phyloP scores from a whole-genome alignment of 495 filamentous ascomycete genomes.

The Penicilliopsis zonata region DNA sequence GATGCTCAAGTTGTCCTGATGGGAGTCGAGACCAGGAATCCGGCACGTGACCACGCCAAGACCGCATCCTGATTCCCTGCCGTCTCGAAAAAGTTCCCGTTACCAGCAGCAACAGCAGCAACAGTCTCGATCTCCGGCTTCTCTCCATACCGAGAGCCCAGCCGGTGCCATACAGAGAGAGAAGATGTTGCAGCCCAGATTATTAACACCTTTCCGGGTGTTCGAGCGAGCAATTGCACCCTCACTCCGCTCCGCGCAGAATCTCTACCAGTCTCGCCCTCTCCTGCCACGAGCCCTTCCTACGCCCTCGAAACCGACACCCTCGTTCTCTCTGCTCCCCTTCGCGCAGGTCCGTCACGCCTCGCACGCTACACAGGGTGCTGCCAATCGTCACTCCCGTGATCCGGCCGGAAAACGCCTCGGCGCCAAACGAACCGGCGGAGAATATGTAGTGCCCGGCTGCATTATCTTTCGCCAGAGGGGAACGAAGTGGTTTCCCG shows the following conservation, averaged over 20 bases:
- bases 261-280: conserved; percentile 9
- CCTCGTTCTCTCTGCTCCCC: conserved; percentile 13
- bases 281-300: conserved; percentile 28
- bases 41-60: conserved; percentile 23
- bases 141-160: too few relatives aligned
- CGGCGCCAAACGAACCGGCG: conserved; percentile 84
- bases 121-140: neutral
- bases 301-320: conserved; percentile 15
- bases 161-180: conserved; percentile 9
- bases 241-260: conserved; percentile 13
- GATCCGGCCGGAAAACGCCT: conserved; percentile 87
- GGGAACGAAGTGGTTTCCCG: conserved; percentile 86
- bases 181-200: conserved; percentile 30
- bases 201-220: conserved; percentile 27
- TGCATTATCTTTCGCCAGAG: conserved; percentile 98
- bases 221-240: conserved; percentile 26
- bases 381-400: conserved; percentile 68
- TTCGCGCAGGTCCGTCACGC: conserved; percentile 53
- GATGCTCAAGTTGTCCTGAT: neutral
- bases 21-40: conserved; percentile 2
- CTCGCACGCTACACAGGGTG: conserved; percentile 75
- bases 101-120: conserved; percentile 4
- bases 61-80: conserved; percentile 8
- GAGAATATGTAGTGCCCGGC: conserved; percentile 82
- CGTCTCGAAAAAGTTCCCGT: conserved; percentile 24